These are phyloP conservation scores for Penicillium sp. DNA, from an alignment of 2,329 filamentous ascomycete species.

Conservation along the genomic window DNA sequence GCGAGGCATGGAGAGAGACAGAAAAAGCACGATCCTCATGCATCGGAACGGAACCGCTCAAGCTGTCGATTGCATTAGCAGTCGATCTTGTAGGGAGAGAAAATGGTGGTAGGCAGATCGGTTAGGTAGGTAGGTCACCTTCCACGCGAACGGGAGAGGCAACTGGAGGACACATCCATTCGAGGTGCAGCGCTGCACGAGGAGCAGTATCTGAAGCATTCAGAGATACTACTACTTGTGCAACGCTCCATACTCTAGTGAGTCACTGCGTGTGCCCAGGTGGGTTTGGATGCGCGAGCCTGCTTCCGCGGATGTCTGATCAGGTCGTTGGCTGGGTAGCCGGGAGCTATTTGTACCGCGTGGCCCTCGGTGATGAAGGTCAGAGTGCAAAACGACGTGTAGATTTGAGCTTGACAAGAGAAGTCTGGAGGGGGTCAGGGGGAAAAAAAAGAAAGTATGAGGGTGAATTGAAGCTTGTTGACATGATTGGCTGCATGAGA, in stretches of 20 bases:
- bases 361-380: background rate
- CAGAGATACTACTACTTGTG: background rate
- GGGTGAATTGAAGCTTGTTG: no score
- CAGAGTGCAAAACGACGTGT: background rate
- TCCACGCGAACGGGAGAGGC: background rate
- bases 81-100: no score
- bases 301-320: background rate
- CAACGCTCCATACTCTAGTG: background rate
- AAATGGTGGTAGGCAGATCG: no score
- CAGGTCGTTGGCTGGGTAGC: conserved; percentile 9
- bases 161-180: no score
- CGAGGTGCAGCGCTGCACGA: no score
- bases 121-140: no score
- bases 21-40: background rate
- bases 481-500: no score
- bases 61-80: no score
- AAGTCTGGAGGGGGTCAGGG: background rate
- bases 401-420: background rate
- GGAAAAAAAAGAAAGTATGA: no score
- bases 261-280: background rate
- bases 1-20: background rate
- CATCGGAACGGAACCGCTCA: no score
- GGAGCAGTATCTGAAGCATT: no score
- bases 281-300: conserved; percentile 2
- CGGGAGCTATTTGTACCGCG: conserved; percentile 4